phyloP scores from a whole-genome alignment of 1,139 yeast species.

The Debaryomycetaceae sp. region DNA sequence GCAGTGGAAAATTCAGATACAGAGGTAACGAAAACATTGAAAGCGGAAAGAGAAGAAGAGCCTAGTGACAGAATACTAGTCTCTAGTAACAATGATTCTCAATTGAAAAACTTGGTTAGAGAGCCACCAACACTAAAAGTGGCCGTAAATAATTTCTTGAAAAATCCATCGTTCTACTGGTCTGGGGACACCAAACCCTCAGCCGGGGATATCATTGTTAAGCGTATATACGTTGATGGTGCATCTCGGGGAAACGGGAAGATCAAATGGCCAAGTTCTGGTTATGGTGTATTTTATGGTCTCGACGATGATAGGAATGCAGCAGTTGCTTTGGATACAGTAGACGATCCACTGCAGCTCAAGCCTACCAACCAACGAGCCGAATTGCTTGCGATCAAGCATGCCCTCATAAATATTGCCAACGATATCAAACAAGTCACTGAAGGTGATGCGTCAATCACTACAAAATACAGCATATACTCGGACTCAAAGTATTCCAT shows the following conservation, averaged over 20 bases:
- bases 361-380: constrained; percentile 78
- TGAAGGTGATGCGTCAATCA: background rate
- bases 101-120: background rate
- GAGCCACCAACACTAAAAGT: background rate
- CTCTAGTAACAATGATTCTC: background rate
- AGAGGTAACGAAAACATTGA: background rate
- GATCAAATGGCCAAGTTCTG: constrained; percentile 43
- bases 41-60: background rate
- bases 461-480: constrained; percentile 26
- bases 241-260: constrained; percentile 58
- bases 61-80: background rate
- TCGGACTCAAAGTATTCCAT: constrained; percentile 62
- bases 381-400: constrained; percentile 64
- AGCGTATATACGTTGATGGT: constrained; percentile 64
- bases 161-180: background rate
- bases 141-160: background rate
- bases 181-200: background rate
- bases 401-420: constrained; percentile 47
- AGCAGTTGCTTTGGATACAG: constrained; percentile 44
- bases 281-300: constrained; percentile 76
- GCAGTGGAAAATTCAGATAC: background rate
- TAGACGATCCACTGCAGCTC: constrained; percentile 7
- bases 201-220: no score
- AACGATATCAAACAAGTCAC: constrained; percentile 10
- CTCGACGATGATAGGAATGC: constrained; percentile 50